Evolutionary conservation across 2,329 filamentous ascomycete species (phyloP).

Genomic region (Fusarium burgessii): DNA sequence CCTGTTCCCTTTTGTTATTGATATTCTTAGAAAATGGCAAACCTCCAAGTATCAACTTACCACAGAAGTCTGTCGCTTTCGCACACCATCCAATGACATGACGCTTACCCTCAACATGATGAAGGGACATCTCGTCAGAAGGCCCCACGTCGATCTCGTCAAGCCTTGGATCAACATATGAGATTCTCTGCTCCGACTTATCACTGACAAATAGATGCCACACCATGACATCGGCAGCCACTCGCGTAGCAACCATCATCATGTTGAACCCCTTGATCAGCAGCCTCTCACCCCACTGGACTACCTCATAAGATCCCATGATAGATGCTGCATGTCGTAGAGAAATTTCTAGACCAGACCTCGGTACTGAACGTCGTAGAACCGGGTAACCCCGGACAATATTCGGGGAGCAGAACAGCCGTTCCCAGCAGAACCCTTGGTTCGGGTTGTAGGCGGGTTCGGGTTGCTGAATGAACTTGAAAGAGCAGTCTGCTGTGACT

Average conservation of each 20-base stretch:
- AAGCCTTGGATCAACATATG: slow-evolving; percentile 12
- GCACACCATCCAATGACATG: slow-evolving; percentile 28
- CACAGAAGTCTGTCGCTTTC: slow-evolving; percentile 13
- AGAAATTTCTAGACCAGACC: slow-evolving; percentile 13
- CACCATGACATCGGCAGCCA: not conserved
- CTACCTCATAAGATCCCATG: not conserved
- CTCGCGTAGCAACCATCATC: not conserved
- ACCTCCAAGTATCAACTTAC: not conserved
- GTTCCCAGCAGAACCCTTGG: slow-evolving; percentile 16
- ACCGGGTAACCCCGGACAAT: slow-evolving; percentile 6
- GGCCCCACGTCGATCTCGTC: not conserved
- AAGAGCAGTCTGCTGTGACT: not conserved
- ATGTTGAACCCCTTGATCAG: slow-evolving; percentile 26
- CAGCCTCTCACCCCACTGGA: not conserved
- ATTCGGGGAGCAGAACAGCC: not conserved
- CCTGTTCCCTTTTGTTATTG: not conserved
- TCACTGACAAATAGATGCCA: slow-evolving; percentile 18
- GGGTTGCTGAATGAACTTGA: accelerated
- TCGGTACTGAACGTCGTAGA: not conserved
- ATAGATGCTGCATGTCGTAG: not conserved
- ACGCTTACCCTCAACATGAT: slow-evolving; percentile 1
- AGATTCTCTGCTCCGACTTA: not conserved
- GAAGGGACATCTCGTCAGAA: not conserved
- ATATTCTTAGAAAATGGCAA: accelerated
- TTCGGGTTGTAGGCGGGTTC: no score